These are phyloP conservation scores for Acacia pycnantha DNA, from an alignment of 331 rosid species.

Conservation along the genomic window DNA sequence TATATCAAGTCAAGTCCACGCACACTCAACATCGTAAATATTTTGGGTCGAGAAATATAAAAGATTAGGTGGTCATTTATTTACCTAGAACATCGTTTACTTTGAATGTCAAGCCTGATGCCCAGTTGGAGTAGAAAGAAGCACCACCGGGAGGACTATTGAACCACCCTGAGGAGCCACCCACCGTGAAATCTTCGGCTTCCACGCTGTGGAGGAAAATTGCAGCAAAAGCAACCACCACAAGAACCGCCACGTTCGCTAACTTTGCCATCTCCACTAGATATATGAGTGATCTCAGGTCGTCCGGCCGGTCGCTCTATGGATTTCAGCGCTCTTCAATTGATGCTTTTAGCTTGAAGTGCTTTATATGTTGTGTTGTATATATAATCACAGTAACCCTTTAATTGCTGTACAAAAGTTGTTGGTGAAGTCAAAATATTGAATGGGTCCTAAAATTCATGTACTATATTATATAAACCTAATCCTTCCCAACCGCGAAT, in stretches of 20 bases:
- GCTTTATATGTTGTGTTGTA: not conserved
- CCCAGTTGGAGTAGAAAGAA: conserved; percentile 44
- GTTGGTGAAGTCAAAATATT: not conserved
- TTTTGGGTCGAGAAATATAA: not conserved
- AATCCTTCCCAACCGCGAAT: not conserved
- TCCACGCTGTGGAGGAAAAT: not conserved
- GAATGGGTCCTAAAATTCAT: not conserved
- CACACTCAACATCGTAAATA: too few species aligned
- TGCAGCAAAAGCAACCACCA: not conserved
- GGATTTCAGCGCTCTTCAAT: not conserved
- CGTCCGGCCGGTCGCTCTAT: not conserved
- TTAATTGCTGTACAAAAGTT: not conserved
- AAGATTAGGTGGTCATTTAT: not conserved
- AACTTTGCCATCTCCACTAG: conserved; percentile 17
- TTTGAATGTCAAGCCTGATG: conserved; percentile 28
- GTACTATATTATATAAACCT: not conserved
- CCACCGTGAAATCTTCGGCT: conserved; percentile 34
- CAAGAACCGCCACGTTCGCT: conserved; percentile 1
- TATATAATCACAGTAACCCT: not conserved
- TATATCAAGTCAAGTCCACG: not conserved
- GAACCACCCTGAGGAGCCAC: conserved; percentile 36
- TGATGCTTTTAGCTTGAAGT: not conserved
- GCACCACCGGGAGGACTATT: conserved; percentile 31
- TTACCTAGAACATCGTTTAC: conserved; percentile 35
- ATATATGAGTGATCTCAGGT: not conserved